Evolutionary conservation across 2,329 filamentous ascomycete genomes (phyloP).

Genomic region (Onygenales sp.): DNA sequence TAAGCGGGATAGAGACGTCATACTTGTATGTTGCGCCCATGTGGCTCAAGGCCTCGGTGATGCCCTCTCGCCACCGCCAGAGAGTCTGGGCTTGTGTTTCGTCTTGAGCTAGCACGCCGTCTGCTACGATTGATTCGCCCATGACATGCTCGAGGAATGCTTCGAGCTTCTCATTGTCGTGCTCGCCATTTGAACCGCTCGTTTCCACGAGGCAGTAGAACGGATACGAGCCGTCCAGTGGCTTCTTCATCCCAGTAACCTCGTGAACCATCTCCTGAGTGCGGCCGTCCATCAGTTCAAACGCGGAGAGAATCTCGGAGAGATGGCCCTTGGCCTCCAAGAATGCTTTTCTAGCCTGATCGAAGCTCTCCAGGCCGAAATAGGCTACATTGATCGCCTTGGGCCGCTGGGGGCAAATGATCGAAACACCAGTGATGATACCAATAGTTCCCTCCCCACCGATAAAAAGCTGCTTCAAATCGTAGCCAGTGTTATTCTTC

Average conservation of each 20-base stretch:
- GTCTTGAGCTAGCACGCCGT: constrained; percentile 87
- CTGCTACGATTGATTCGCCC: constrained; percentile 72
- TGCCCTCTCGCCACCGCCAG: constrained; percentile 89
- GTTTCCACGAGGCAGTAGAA: constrained; percentile 98
- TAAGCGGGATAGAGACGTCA: constrained; percentile 85
- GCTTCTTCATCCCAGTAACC: constrained; percentile 67
- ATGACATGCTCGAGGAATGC: constrained; percentile 87
- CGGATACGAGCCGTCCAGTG: constrained; percentile 72
- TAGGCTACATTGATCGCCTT: constrained; percentile 90
- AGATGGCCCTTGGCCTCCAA: constrained; percentile 81
- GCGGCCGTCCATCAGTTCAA: constrained; percentile 88
- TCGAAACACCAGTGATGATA: constrained; percentile 81
- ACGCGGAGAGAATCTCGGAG: constrained; percentile 90
- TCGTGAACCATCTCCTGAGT: constrained; percentile 68
- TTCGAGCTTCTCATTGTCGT: constrained; percentile 86
- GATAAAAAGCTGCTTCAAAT: constrained; percentile 93
- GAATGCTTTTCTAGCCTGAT: constrained; percentile 79
- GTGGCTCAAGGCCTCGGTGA: constrained; percentile 80
- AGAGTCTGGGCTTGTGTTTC: constrained; percentile 78
- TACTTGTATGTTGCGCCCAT: constrained; percentile 98
- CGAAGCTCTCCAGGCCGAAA: constrained; percentile 82
- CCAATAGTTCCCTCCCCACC: constrained; percentile 92
- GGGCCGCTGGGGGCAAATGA: constrained; percentile 79
- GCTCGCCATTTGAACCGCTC: constrained; percentile 85
- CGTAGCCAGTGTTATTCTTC: constrained; percentile 99